Conservation (phyloP, 1,284 basidiomycete species). For the Trametes sp. region DNA sequence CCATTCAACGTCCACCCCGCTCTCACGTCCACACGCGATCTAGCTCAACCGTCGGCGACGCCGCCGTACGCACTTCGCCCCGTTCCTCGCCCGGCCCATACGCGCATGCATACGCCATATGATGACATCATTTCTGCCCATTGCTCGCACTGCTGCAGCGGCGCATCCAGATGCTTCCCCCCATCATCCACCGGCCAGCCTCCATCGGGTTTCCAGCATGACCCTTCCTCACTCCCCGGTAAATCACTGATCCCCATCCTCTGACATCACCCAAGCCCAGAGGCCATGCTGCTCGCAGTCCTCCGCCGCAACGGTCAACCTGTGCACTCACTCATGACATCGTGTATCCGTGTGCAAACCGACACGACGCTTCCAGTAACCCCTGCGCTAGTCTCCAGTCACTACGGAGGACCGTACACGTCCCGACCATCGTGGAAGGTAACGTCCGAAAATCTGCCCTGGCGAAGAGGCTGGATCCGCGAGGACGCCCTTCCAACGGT, state of each 20-base stretch:
- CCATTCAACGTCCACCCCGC: slow-evolving; percentile 12
- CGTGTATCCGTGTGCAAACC: background rate
- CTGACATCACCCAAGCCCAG: slow-evolving; percentile 9
- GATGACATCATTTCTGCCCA: slow-evolving; percentile 23
- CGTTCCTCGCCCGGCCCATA: background rate
- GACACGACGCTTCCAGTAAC: background rate
- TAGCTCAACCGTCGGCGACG: background rate
- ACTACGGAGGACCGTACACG: too few relatives aligned
- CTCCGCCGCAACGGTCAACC: background rate
- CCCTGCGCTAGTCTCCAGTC: background rate
- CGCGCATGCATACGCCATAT: slow-evolving; percentile 8
- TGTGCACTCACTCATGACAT: background rate
- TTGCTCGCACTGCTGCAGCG: slow-evolving; percentile 4
- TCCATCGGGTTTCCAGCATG: background rate
- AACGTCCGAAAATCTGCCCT: background rate
- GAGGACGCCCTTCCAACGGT: background rate
- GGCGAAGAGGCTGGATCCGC: background rate
- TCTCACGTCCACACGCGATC: slow-evolving; percentile 14
- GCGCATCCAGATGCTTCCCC: slow-evolving; percentile 14
- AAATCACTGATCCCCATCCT: slow-evolving; percentile 2
- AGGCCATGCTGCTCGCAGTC: background rate
- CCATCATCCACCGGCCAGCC: slow-evolving; percentile 4
- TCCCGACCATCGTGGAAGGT: background rate
- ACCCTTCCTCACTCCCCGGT: slow-evolving; percentile 2
- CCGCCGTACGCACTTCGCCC: background rate